Evolutionary conservation across 2,329 filamentous ascomycete species (phyloP).

Genomic region (Metarhizium rileyi): DNA sequence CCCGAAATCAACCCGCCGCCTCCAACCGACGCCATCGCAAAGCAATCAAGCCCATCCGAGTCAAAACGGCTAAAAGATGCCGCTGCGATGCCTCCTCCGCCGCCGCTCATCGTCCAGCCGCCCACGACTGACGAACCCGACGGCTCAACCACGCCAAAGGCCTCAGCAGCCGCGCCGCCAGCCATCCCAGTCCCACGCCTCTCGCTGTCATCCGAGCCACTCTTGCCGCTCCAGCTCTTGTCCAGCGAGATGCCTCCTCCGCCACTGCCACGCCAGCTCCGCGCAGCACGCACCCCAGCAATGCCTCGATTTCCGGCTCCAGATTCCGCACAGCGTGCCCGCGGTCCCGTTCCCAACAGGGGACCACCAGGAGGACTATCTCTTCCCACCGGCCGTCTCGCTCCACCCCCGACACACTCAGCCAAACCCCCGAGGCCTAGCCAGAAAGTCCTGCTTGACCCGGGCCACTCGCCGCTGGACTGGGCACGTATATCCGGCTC

Average conservation of each 20-base stretch:
- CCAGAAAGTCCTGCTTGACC: slow-evolving; percentile 70
- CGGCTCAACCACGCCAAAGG: slow-evolving; percentile 44
- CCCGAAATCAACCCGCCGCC: neutral
- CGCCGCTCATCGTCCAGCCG: slow-evolving; percentile 19
- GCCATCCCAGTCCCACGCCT: slow-evolving; percentile 33
- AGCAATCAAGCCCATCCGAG: slow-evolving; percentile 3
- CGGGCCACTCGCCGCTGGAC: slow-evolving; percentile 89
- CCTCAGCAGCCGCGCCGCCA: slow-evolving; percentile 17
- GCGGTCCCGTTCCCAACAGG: slow-evolving; percentile 32
- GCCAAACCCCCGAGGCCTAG: slow-evolving; percentile 44
- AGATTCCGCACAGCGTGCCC: slow-evolving; percentile 42
- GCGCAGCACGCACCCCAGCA: slow-evolving; percentile 21
- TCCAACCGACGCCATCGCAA: neutral
- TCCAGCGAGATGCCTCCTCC: slow-evolving; percentile 22
- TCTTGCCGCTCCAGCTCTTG: slow-evolving; percentile 4
- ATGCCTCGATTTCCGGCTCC: slow-evolving; percentile 38
- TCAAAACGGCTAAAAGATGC: slow-evolving; percentile 25
- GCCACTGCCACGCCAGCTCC: slow-evolving; percentile 18
- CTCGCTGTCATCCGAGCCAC: slow-evolving; percentile 23
- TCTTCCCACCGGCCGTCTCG: slow-evolving; percentile 34
- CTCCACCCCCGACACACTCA: slow-evolving; percentile 45
- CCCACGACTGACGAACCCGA: slow-evolving; percentile 18
- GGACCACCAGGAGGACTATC: slow-evolving; percentile 16
- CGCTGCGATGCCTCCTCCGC: slow-evolving; percentile 29
- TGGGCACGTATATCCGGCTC: slow-evolving; percentile 74